Evolutionary conservation across 805 yeast species (phyloP), one percentile per base, ranked within the genome.

Genomic region (Schwanniomyces yamadae): DNA sequence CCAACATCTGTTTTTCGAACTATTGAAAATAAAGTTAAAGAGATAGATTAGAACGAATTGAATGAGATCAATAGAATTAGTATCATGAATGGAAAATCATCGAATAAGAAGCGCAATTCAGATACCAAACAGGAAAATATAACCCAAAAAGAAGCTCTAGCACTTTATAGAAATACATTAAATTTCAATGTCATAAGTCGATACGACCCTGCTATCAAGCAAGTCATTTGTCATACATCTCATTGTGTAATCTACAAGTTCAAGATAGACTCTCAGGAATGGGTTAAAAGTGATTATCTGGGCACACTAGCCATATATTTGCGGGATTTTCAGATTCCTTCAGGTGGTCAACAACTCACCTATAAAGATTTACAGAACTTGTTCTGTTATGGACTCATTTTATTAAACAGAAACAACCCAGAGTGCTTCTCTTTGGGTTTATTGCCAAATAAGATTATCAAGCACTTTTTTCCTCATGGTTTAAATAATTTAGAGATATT

Each of bases 181-280:
- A 82, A 84, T 32, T 84, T 75, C 61, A 84, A 84, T 53, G 90
- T 84, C 34, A 81, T 84, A 20, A 81, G 84, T 16, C 71, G 89
- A 41, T 84, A 84, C 51, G 95, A 84, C 46, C 84, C 90, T 0
- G 69, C 71, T 44, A 77, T 83, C 32, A 78, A 82, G 38, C 86
- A 81, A 52, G 65, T 84, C 20, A 60, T 83, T 27, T 82, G 77
- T 49, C 75, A 80, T 34, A 76, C 90, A 2, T 78, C 90, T 11
- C 86, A 83, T 54, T 79, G 84, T 37, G 85, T 83, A 21, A 68
- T 83, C 12, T 84, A 83, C 57, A 75, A 78, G 51, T 84, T 76
- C 62, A 76, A 75, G 45, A 68, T 70, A 14, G 67, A 60, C 6
- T 59, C 61, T 20, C 79, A 75, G 44, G 84, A 80, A 46, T 84